These are phyloP conservation scores for Solanum hybrid DNA, from an alignment of 305 asterid species.

Conservation along the genomic window DNA sequence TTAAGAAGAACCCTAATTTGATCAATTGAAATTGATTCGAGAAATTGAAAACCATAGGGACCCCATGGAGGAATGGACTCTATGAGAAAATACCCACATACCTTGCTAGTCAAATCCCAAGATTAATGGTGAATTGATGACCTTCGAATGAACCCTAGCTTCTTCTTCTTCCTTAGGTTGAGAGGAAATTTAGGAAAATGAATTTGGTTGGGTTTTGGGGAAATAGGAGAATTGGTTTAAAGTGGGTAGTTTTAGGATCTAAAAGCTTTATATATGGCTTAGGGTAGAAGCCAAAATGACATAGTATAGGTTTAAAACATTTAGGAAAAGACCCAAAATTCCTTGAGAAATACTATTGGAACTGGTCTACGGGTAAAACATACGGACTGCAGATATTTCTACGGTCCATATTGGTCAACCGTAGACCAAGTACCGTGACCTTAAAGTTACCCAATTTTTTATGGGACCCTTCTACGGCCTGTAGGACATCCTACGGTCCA, in stretches of 20 bases:
- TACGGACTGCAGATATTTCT: background rate
- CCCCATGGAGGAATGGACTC: background rate
- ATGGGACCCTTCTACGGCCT: background rate
- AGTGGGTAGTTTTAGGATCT: background rate
- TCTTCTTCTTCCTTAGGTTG: background rate
- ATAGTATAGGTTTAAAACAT: background rate
- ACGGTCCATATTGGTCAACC: background rate
- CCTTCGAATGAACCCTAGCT: background rate
- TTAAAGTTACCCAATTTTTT: too few relatives aligned
- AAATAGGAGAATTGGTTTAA: background rate
- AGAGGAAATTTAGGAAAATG: too few relatives aligned
- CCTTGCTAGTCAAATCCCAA: background rate
- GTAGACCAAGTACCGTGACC: background rate
- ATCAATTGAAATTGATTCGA: background rate
- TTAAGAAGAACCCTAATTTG: background rate
- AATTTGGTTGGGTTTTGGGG: background rate
- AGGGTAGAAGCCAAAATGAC: background rate
- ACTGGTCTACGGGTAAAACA: background rate
- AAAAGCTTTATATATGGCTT: background rate
- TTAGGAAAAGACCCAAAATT: background rate
- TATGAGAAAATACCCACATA: background rate
- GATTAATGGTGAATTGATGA: background rate
- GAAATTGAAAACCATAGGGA: background rate
- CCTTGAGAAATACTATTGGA: background rate
- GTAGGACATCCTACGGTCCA: background rate